These are phyloP conservation scores for Diplosphaera chodatii DNA, from an alignment of 139 green algal genomes.

Conservation along the genomic window DNA sequence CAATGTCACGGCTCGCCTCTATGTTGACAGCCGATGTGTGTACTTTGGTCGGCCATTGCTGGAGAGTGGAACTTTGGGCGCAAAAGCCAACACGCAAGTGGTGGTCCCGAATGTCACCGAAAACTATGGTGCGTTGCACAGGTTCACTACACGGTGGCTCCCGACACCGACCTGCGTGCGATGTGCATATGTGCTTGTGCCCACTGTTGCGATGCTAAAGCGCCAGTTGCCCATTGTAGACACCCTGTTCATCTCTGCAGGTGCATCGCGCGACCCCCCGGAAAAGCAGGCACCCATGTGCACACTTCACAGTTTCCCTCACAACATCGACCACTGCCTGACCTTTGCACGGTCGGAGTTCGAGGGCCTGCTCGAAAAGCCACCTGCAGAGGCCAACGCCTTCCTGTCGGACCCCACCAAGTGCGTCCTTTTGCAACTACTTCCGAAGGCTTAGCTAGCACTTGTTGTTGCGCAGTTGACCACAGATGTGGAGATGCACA, in stretches of 20 bases:
- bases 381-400: slow-evolving; percentile 77
- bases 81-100: slow-evolving; percentile 98
- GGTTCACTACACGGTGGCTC: too few relatives aligned
- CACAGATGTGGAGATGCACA: too few relatives aligned
- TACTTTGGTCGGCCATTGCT: slow-evolving; percentile 97
- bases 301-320: slow-evolving; percentile 98
- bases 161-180: too few relatives aligned
- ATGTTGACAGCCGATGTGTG: slow-evolving; percentile 90
- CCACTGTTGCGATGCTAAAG: too few relatives aligned
- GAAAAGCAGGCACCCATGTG: slow-evolving; percentile 98
- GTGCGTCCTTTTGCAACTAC: slow-evolving; percentile 36
- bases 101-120: slow-evolving; percentile 90
- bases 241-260: slow-evolving; percentile 20
- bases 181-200: too few relatives aligned
- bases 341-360: slow-evolving; percentile 94
- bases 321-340: slow-evolving; percentile 98
- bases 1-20: slow-evolving; percentile 86
- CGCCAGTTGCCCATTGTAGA: too few relatives aligned
- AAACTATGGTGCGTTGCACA: slow-evolving; percentile 84
- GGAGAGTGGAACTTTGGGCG: slow-evolving; percentile 90
- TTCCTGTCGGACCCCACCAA: slow-evolving; percentile 80
- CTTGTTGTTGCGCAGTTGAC: too few relatives aligned
- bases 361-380: slow-evolving; percentile 92
- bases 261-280: slow-evolving; percentile 77
- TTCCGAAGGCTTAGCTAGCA: too few relatives aligned